phyloP scores from a whole-genome alignment of 129 eudicot species.

The Arctium lappa region DNA sequence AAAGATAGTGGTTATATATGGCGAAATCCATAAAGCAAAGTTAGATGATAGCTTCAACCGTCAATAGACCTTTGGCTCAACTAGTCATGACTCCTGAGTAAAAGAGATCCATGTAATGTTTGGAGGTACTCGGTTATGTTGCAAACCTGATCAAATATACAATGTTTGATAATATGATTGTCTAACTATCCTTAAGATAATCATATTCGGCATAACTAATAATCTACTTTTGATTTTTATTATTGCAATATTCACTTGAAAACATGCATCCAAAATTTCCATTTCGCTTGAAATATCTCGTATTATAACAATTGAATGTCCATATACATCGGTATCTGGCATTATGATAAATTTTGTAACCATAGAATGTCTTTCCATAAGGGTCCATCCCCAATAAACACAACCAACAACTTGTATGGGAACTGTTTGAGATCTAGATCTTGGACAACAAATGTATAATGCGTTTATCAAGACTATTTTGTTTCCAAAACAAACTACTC shows the following conservation, averaged over 20 bases:
- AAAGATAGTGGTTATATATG: not conserved
- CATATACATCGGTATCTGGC: not conserved
- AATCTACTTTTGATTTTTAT: not conserved
- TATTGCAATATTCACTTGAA: not conserved
- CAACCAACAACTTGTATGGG: not conserved
- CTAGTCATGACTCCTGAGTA: too few relatives aligned
- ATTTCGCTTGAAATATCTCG: not conserved
- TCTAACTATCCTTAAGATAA: not conserved
- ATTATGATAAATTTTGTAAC: not conserved
- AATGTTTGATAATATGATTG: not conserved
- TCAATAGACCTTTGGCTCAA: not conserved
- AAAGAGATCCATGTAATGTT: not conserved
- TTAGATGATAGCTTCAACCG: not conserved
- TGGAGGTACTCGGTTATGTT: not conserved
- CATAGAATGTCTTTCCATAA: not conserved
- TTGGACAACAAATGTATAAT: not conserved
- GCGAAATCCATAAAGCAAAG: not conserved
- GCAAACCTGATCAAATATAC: not conserved
- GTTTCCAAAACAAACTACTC: not conserved
- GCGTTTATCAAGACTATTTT: not conserved
- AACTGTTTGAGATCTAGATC: not conserved
- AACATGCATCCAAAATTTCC: not conserved
- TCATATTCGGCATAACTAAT: not conserved
- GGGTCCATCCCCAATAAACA: not conserved
- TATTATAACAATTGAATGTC: not conserved